phyloP scores from a whole-genome alignment of 768 basidiomycete species.

The Guyanaporus albipodus region DNA sequence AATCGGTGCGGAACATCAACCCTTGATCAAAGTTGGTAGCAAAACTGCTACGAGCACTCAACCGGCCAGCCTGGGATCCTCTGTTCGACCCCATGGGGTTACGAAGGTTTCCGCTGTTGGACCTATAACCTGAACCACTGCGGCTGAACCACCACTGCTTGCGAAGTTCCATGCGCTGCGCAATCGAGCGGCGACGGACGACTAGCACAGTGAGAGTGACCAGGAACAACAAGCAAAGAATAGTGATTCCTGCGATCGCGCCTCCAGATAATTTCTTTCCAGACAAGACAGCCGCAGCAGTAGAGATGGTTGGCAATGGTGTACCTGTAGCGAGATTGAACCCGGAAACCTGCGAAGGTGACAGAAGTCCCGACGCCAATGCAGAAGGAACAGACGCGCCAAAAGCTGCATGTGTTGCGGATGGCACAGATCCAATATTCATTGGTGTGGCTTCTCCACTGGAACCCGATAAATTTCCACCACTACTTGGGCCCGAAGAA shows the following conservation, averaged over 20 bases:
- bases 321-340: constrained; percentile 11
- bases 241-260: constrained; percentile 45
- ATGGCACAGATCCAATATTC: neutral
- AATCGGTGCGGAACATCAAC: constrained; percentile 21
- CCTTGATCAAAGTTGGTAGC: constrained; percentile 56
- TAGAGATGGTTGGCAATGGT: constrained; percentile 10
- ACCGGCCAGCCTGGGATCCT: constrained; percentile 20
- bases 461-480: neutral
- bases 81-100: constrained; percentile 12
- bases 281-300: constrained; percentile 7
- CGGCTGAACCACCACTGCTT: constrained; percentile 44
- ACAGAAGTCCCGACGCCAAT: neutral
- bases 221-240: constrained; percentile 29
- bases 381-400: neutral
- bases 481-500: neutral
- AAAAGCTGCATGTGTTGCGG: neutral
- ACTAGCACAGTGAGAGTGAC: constrained; percentile 38
- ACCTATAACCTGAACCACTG: constrained; percentile 3
- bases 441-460: neutral
- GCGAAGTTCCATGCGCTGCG: constrained; percentile 41
- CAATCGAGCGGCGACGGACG: constrained; percentile 44
- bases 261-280: constrained; percentile 38
- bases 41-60: constrained; percentile 55
- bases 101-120: constrained; percentile 10
- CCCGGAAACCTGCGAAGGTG: constrained; percentile 4